Conservation (phyloP, 1,139 yeast genomes). For the Pichia sp. region DNA sequence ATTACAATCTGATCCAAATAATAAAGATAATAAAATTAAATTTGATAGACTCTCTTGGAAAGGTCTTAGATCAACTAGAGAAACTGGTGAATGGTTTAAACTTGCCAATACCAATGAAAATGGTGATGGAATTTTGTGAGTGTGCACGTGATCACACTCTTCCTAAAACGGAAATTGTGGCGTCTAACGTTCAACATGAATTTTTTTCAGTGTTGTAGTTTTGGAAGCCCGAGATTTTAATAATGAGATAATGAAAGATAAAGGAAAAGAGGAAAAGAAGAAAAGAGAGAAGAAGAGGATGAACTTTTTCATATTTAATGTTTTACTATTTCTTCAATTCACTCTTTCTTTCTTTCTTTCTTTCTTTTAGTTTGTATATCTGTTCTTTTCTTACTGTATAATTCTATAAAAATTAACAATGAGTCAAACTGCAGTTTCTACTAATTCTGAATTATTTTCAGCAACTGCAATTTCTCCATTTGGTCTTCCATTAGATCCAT, state of each 20-base stretch:
- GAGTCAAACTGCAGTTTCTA: conserved; percentile 11
- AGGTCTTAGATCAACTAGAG: no score
- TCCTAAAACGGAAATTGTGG: background rate
- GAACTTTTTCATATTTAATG: background rate
- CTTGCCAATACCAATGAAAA: no score
- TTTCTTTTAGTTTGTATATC: background rate
- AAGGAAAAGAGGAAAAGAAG: background rate
- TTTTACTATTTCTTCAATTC: background rate
- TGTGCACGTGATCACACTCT: no score
- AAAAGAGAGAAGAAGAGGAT: background rate
- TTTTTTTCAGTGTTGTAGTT: no score
- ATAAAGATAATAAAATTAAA: no score
- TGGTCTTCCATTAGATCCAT: conserved; percentile 55
- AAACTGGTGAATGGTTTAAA: no score
- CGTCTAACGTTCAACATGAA: background rate
- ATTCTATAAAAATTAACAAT: background rate
- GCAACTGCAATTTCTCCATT: conserved; percentile 44
- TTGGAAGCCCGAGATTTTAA: background rate
- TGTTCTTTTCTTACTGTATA: no score
- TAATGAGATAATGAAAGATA: no score
- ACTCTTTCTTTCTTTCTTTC: background rate
- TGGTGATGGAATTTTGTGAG: conserved; percentile 10
- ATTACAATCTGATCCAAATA: no score
- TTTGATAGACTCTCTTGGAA: no score
- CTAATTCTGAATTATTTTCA: conserved; percentile 27